These are phyloP conservation scores for Physcia stellaris DNA, from an alignment of 495 filamentous ascomycete genomes.

Conservation along the genomic window DNA sequence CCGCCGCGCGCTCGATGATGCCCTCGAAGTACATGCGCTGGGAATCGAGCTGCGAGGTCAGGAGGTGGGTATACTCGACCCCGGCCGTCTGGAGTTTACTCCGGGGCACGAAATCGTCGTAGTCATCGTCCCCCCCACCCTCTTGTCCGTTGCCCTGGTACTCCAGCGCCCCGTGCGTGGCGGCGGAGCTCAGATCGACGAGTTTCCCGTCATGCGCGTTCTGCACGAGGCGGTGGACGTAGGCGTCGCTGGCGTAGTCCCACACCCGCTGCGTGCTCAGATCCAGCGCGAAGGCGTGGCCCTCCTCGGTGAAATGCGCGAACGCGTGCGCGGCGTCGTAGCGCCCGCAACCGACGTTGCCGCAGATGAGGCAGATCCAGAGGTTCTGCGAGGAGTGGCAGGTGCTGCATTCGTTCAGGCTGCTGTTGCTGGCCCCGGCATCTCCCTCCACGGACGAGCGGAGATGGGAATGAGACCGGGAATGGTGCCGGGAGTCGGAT, in stretches of 20 bases:
- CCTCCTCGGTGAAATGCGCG: constrained; percentile 78
- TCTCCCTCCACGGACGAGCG: too few species aligned
- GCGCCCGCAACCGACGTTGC: constrained; percentile 81
- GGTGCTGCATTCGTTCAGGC: constrained; percentile 45
- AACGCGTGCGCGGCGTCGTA: constrained; percentile 93
- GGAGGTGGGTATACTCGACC: constrained; percentile 84
- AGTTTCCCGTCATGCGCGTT: constrained; percentile 84
- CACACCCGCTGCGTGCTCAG: constrained; percentile 86
- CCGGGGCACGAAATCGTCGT: constrained; percentile 63
- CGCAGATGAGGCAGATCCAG: constrained; percentile 92
- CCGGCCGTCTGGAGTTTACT: constrained; percentile 88
- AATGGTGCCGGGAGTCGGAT: constrained; percentile 22
- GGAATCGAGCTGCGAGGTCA: constrained; percentile 80
- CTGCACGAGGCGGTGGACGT: constrained; percentile 89
- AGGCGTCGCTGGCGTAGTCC: constrained; percentile 91
- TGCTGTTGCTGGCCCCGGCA: constrained; percentile 23
- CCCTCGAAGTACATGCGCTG: constrained; percentile 93
- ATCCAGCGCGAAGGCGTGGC: constrained; percentile 86
- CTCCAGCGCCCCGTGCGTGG: constrained; percentile 14
- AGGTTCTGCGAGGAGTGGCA: constrained; percentile 71
- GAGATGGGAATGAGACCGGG: constrained; percentile 8
- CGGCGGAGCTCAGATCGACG: constrained; percentile 56
- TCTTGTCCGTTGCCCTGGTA: constrained; percentile 12
- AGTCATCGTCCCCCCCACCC: constrained; percentile 23
- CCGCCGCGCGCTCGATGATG: constrained; percentile 75